Conservation (phyloP, 2,329 filamentous ascomycete genomes). For the Penicillium thymicola region DNA sequence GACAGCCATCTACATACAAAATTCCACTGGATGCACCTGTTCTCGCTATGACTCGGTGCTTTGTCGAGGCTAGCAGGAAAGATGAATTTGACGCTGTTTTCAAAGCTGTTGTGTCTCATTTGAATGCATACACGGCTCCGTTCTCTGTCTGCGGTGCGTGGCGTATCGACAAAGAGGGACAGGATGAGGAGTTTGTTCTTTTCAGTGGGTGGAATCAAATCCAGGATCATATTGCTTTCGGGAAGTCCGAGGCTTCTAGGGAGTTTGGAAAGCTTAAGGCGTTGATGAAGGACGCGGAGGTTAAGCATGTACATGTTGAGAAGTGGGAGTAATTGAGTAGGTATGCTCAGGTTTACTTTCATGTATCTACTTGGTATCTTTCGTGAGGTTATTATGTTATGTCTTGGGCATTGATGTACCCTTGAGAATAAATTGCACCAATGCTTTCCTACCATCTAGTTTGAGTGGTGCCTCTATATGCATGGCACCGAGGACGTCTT, state of each 20-base stretch:
- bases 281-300: constrained; percentile 24
- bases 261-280: constrained; percentile 25
- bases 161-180: constrained; percentile 38
- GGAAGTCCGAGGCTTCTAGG: constrained; percentile 31
- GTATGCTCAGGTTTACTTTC: not conserved
- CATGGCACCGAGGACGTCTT: constrained; percentile 46
- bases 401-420: not conserved
- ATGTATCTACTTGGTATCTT: not conserved
- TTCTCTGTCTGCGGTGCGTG: constrained; percentile 37
- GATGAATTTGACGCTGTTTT: constrained; percentile 29
- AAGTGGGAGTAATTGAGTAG: constrained; percentile 12
- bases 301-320: constrained; percentile 25
- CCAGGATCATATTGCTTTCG: constrained; percentile 37
- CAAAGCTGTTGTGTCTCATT: constrained; percentile 19
- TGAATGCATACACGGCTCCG: constrained; percentile 29
- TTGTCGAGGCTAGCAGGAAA: constrained; percentile 23
- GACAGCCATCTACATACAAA: constrained; percentile 1
- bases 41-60: constrained; percentile 36
- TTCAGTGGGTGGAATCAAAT: constrained; percentile 40
- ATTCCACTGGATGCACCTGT: constrained; percentile 31
- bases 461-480: constrained; percentile 51
- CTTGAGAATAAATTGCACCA: constrained; percentile 30
- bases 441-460: constrained; percentile 40
- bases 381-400: not conserved
- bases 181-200: constrained; percentile 43